Evolutionary conservation across 495 filamentous ascomycete genomes (phyloP).

Genomic region (Lasiosphaeris hirsuta): DNA sequence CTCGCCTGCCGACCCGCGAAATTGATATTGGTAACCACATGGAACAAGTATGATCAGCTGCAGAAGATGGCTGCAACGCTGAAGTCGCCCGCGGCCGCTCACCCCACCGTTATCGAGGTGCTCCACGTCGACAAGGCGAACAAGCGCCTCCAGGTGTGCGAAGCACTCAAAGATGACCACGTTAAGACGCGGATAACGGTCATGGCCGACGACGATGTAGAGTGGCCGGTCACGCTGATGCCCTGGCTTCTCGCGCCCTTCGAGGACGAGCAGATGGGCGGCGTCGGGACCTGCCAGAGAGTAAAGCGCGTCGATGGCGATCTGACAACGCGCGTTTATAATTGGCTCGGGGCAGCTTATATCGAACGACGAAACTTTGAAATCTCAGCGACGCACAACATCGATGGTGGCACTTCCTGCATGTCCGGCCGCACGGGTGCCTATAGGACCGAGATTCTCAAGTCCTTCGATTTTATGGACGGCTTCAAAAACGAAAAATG

Average conservation of each 20-base stretch:
- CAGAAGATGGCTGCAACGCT: constrained; percentile 42
- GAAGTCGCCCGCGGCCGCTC: constrained; percentile 17
- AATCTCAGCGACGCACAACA: constrained; percentile 78
- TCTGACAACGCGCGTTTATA: constrained; percentile 58
- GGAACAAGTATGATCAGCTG: constrained; percentile 47
- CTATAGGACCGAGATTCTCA: constrained; percentile 77
- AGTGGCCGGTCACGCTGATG: constrained; percentile 71
- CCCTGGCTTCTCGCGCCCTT: constrained; percentile 85
- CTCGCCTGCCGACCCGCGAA: constrained; percentile 50
- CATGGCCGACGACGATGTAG: constrained; percentile 86
- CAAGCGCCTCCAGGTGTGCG: constrained; percentile 80
- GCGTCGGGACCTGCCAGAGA: constrained; percentile 78
- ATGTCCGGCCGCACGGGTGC: constrained; percentile 84
- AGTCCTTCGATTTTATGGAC: constrained; percentile 67
- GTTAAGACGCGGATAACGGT: constrained; percentile 71
- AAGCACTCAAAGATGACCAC: constrained; percentile 63
- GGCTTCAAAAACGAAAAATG: constrained; percentile 71
- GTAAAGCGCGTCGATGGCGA: constrained; percentile 63
- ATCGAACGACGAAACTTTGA: constrained; percentile 85
- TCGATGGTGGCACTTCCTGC: constrained; percentile 83
- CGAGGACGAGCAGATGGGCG: constrained; percentile 71
- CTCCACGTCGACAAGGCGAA: constrained; percentile 51
- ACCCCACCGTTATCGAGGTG: constrained; percentile 40
- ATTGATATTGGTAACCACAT: constrained; percentile 54
- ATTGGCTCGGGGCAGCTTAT: constrained; percentile 77